phyloP scores from a whole-genome alignment of 176 grass and related monocot genomes.

The Avena sativa region DNA sequence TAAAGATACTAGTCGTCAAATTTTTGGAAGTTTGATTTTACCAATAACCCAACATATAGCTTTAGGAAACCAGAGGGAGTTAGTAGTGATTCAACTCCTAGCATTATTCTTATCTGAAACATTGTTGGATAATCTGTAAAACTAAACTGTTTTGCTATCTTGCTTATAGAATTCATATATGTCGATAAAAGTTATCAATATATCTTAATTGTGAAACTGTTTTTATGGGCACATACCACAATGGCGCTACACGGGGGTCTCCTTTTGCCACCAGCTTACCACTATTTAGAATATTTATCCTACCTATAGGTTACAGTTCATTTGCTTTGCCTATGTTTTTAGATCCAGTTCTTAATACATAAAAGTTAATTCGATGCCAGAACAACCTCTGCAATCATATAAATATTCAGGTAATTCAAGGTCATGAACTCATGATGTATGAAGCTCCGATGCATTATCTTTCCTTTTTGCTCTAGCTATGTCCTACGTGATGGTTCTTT shows the following conservation, averaged over 20 bases:
- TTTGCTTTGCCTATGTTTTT: neutral
- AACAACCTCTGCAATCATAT: neutral
- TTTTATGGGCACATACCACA: neutral
- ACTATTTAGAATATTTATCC: neutral
- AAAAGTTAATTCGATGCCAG: slow-evolving; percentile 9
- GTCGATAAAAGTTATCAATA: neutral
- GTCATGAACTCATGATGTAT: slow-evolving; percentile 17
- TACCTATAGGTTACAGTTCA: neutral
- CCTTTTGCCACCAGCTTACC: neutral
- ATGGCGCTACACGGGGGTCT: neutral
- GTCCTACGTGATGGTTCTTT: neutral
- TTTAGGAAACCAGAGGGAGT: neutral
- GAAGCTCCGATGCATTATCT: neutral
- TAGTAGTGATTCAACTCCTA: neutral
- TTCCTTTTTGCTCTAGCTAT: neutral
- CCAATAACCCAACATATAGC: neutral
- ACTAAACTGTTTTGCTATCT: neutral
- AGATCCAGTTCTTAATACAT: slow-evolving; percentile 6
- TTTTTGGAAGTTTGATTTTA: neutral
- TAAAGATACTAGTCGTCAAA: neutral
- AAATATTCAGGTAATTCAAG: slow-evolving; percentile 15
- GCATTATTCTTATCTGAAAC: neutral
- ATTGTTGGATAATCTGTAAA: neutral
- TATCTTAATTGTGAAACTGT: neutral
- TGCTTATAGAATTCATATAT: neutral